Conservation (phyloP, 1,284 basidiomycete species). For the Sanghuangporus baumii region DNA sequence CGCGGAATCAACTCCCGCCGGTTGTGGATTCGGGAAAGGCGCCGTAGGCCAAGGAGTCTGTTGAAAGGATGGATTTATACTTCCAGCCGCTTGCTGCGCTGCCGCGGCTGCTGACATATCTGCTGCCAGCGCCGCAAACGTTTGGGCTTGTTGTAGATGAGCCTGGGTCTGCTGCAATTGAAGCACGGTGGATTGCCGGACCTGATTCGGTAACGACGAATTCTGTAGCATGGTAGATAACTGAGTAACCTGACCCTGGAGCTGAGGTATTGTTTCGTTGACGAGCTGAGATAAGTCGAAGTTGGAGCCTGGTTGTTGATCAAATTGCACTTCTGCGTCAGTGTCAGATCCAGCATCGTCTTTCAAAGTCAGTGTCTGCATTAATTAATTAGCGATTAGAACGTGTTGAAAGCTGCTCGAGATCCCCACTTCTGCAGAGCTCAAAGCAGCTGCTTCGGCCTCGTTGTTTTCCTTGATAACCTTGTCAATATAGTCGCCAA, state of each 20-base stretch:
- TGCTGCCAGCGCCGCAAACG: slow-evolving; percentile 52
- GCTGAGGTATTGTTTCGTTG: slow-evolving; percentile 64
- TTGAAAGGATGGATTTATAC: slow-evolving; percentile 9
- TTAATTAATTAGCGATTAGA: background rate
- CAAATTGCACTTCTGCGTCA: slow-evolving; percentile 58
- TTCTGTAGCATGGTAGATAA: slow-evolving; percentile 74
- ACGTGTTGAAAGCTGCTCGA: slow-evolving; percentile 18
- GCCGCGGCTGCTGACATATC: slow-evolving; percentile 21
- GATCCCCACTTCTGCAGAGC: slow-evolving; percentile 21
- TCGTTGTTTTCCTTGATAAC: slow-evolving; percentile 80
- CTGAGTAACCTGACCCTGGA: slow-evolving; percentile 75
- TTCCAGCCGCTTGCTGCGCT: slow-evolving; percentile 30
- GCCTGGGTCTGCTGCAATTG: slow-evolving; percentile 73
- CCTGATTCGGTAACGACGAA: slow-evolving; percentile 57
- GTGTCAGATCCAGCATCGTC: slow-evolving; percentile 20
- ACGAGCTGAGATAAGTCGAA: slow-evolving; percentile 68
- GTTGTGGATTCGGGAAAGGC: slow-evolving; percentile 58
- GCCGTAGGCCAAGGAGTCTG: slow-evolving; percentile 30
- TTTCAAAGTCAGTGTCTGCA: slow-evolving; percentile 1
- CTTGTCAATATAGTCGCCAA: slow-evolving; percentile 76
- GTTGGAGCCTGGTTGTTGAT: slow-evolving; percentile 52
- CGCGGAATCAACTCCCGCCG: slow-evolving; percentile 66
- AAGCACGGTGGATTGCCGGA: slow-evolving; percentile 73
- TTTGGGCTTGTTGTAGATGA: slow-evolving; percentile 70
- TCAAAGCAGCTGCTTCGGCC: slow-evolving; percentile 43